A percentile compares a stretch with the other conserved stretches of the same genome.
Conservation (phyloP, 1,284 basidiomycete species). For the Tilletia walkeri region DNA sequence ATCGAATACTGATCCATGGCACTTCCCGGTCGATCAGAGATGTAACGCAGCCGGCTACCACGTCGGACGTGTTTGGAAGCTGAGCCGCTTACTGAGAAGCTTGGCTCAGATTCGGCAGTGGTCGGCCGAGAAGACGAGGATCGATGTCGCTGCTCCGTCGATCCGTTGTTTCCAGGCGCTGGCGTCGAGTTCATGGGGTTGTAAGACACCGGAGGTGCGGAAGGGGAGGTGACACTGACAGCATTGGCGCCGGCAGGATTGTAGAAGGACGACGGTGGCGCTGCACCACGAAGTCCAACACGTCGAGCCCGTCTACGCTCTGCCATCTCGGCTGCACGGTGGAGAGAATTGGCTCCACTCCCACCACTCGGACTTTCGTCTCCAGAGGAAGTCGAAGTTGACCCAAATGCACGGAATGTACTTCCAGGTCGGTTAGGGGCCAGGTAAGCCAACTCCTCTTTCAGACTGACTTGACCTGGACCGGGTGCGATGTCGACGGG, state of each 20-base stretch:
- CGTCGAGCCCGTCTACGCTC: constrained; percentile 6
- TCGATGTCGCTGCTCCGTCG: background rate
- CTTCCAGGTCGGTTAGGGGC: background rate
- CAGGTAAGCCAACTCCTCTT: background rate
- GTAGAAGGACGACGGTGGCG: constrained; percentile 9
- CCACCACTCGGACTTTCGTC: constrained; percentile 12
- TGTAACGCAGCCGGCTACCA: constrained; percentile 15
- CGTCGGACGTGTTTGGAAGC: background rate
- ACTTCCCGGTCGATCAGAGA: constrained; percentile 7
- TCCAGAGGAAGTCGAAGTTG: constrained; percentile 3
- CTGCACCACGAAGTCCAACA: background rate
- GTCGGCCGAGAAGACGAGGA: background rate
- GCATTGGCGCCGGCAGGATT: background rate
- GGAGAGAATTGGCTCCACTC: constrained; percentile 13
- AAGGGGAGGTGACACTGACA: background rate
- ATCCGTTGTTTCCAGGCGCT: background rate
- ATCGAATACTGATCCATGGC: constrained; percentile 5
- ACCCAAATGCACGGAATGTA: background rate
- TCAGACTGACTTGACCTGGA: constrained; percentile 16
- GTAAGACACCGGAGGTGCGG: constrained; percentile 12
- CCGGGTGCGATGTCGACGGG: background rate
- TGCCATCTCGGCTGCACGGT: constrained; percentile 8
- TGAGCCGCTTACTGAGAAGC: background rate
- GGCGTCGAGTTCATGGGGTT: constrained; percentile 3
- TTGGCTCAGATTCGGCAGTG: constrained; percentile 6